A percentile compares a stretch with the other conserved stretches of the same genome.
Conservation (phyloP, 2,329 filamentous ascomycete genomes). For the Chlorencoelia australis region DNA sequence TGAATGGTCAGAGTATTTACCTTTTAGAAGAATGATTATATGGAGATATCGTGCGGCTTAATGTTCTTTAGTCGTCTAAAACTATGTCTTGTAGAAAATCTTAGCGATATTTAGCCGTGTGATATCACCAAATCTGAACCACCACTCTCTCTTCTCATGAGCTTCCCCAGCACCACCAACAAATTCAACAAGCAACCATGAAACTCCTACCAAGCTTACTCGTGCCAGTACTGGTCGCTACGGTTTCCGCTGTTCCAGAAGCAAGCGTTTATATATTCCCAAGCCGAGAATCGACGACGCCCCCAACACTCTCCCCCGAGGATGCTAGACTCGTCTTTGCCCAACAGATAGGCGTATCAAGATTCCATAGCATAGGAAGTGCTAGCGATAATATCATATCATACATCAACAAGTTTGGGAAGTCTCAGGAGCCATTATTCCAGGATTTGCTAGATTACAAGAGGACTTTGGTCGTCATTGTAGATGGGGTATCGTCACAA, state of each 20-base stretch:
- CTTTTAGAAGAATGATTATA: too few relatives aligned
- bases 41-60: too few relatives aligned
- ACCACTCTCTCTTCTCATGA: too few relatives aligned
- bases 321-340: constrained; percentile 46
- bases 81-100: too few relatives aligned
- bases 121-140: too few relatives aligned
- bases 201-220: constrained; percentile 32
- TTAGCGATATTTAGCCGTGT: too few relatives aligned
- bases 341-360: constrained; percentile 41
- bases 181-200: constrained; percentile 25
- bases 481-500: constrained; percentile 44
- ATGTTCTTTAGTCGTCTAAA: too few relatives aligned
- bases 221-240: constrained; percentile 29
- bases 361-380: constrained; percentile 36
- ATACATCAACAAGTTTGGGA: constrained; percentile 51
- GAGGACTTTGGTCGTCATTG: constrained; percentile 40
- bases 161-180: constrained; percentile 12
- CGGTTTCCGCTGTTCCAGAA: constrained; percentile 26
- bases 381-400: constrained; percentile 33
- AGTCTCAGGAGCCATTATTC: constrained; percentile 41
- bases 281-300: constrained; percentile 32
- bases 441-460: constrained; percentile 22
- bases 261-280: constrained; percentile 44
- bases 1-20: too few relatives aligned
- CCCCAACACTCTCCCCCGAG: constrained; percentile 36